These are phyloP conservation scores for Phytophthora sp. DNA, from an alignment of 352 stramenopile genomes.

Conservation along the genomic window DNA sequence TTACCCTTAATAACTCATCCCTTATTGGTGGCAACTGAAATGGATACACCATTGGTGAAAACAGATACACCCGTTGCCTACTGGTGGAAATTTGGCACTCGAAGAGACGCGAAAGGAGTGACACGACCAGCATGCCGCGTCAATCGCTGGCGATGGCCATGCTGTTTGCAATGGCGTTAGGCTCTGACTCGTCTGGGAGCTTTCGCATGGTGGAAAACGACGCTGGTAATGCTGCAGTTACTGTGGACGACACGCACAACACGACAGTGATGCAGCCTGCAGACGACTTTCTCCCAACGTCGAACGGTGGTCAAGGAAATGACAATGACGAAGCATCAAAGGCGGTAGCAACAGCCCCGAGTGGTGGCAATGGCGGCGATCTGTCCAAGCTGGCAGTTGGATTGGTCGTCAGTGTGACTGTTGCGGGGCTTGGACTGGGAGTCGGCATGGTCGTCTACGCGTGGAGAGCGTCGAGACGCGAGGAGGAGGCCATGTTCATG, in stretches of 20 bases:
- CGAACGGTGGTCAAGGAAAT: background rate
- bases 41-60: background rate
- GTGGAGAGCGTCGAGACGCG: constrained; percentile 35
- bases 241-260: constrained; percentile 16
- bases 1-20: background rate
- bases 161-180: constrained; percentile 3
- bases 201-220: background rate
- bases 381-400: constrained; percentile 30
- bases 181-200: constrained; percentile 10
- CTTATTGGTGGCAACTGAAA: constrained; percentile 6
- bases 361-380: constrained; percentile 11
- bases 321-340: background rate
- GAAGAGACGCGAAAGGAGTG: constrained; percentile 9
- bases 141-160: constrained; percentile 8
- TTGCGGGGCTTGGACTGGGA: constrained; percentile 23
- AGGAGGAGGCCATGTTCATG: constrained; percentile 48
- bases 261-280: constrained; percentile 23
- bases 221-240: background rate
- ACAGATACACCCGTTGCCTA: no score
- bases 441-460: constrained; percentile 34
- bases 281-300: constrained; percentile 19
- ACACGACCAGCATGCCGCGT: constrained; percentile 14
- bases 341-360: constrained; percentile 10
- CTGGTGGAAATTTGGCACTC: no score
- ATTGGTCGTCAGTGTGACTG: constrained; percentile 38